These are phyloP conservation scores for Saccharum spontaneum DNA, from an alignment of 176 grass and related monocot genomes.

Conservation along the genomic window DNA sequence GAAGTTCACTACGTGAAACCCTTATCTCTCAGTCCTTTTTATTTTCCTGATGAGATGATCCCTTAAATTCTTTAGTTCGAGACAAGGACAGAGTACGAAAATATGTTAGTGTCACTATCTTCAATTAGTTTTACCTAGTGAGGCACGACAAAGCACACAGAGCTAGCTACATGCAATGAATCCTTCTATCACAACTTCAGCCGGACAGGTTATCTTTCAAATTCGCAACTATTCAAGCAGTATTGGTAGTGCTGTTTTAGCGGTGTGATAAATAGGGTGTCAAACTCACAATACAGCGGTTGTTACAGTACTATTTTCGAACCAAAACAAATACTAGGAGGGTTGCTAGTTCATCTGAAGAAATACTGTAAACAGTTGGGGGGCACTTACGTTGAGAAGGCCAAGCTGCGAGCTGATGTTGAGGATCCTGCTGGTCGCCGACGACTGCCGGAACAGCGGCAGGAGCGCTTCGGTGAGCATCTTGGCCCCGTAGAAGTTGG, in stretches of 20 bases:
- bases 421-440: conserved; percentile 66
- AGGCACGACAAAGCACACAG: not conserved
- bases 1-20: not conserved
- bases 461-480: conserved; percentile 68
- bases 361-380: not conserved
- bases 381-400: conserved; percentile 74
- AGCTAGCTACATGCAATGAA: not conserved
- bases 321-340: not conserved
- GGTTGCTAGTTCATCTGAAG: not conserved
- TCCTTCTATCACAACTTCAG: not conserved
- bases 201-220: not conserved
- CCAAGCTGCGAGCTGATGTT: conserved; percentile 95
- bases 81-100: not conserved
- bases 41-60: not conserved
- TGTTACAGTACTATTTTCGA: not conserved
- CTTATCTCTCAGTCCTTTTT: not conserved
- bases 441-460: conserved; percentile 68
- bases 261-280: not conserved
- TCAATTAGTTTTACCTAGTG: not conserved
- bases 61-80: not conserved
- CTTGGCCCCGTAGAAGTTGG: conserved; percentile 85
- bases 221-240: not conserved
- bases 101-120: not conserved
- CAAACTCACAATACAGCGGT: too few species aligned
- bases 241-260: not conserved